These are phyloP conservation scores for Tylopilus subfusipes DNA, from an alignment of 768 basidiomycete genomes.

Conservation along the genomic window DNA sequence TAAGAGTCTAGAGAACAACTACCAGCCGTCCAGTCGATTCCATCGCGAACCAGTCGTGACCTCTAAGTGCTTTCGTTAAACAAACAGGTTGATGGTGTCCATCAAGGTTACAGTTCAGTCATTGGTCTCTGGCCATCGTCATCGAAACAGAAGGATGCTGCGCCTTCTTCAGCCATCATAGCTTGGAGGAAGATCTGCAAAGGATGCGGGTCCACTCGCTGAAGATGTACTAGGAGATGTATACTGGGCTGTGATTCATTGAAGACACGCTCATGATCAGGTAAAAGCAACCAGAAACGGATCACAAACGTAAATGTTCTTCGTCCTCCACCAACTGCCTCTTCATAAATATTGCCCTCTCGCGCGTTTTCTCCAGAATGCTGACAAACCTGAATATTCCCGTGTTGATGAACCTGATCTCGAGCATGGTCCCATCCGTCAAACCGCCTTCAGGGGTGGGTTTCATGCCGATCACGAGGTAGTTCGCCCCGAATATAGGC, in stretches of 20 bases:
- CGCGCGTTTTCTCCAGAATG: slow-evolving; percentile 72
- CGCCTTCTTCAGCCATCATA: slow-evolving; percentile 24
- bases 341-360: slow-evolving; percentile 72
- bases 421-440: slow-evolving; percentile 57
- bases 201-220: slow-evolving; percentile 10
- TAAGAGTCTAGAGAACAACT: too few relatives aligned
- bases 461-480: slow-evolving; percentile 59
- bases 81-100: not conserved
- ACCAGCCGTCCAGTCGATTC: too few relatives aligned
- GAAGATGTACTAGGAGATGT: slow-evolving; percentile 25
- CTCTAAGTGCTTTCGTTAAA: not conserved
- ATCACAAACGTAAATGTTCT: slow-evolving; percentile 29
- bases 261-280: not conserved
- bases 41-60: too few relatives aligned
- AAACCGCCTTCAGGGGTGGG: slow-evolving; percentile 68
- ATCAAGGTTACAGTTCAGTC: not conserved
- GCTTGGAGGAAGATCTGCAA: slow-evolving; percentile 28
- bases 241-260: slow-evolving; percentile 29
- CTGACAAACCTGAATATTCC: slow-evolving; percentile 73
- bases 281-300: not conserved
- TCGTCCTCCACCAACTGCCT: slow-evolving; percentile 43
- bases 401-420: slow-evolving; percentile 64
- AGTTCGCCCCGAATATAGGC: slow-evolving; percentile 69
- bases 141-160: not conserved
- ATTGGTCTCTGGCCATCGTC: not conserved